A percentile compares a stretch with the other conserved stretches of the same genome.
Evolutionary conservation across 306 rosid genomes (phyloP).

Genomic region (Sesbania bispinosa): DNA sequence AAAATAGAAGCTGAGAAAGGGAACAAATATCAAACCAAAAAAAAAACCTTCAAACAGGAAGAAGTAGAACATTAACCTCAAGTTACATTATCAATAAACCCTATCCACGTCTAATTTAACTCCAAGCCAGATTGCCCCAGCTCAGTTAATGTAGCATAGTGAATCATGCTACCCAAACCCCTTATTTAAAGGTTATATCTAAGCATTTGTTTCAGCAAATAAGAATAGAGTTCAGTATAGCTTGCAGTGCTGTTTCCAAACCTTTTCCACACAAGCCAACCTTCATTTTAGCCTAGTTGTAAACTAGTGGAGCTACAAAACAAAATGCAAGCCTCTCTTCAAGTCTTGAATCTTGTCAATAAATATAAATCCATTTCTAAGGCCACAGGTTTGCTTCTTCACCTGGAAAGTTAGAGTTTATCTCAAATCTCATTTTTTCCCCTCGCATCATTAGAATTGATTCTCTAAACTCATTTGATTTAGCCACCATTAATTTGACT

Average conservation of each 20-base stretch:
- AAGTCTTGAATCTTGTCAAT: background rate
- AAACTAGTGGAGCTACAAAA: background rate
- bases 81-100: conserved; percentile 9
- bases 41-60: background rate
- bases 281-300: background rate
- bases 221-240: background rate
- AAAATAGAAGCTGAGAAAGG: background rate
- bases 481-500: background rate
- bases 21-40: background rate
- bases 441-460: background rate
- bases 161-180: background rate
- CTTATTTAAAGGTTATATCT: background rate
- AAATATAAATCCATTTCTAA: background rate
- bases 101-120: background rate
- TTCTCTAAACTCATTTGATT: background rate
- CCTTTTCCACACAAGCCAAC: background rate
- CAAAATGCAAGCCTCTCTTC: background rate
- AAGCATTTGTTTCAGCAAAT: background rate
- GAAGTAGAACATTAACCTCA: background rate
- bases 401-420: background rate
- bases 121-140: background rate
- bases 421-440: background rate
- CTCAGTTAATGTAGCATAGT: background rate
- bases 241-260: background rate
- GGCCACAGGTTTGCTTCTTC: background rate